phyloP scores from a whole-genome alignment of 2,329 filamentous ascomycete genomes.

The Thelonectria discophora region DNA sequence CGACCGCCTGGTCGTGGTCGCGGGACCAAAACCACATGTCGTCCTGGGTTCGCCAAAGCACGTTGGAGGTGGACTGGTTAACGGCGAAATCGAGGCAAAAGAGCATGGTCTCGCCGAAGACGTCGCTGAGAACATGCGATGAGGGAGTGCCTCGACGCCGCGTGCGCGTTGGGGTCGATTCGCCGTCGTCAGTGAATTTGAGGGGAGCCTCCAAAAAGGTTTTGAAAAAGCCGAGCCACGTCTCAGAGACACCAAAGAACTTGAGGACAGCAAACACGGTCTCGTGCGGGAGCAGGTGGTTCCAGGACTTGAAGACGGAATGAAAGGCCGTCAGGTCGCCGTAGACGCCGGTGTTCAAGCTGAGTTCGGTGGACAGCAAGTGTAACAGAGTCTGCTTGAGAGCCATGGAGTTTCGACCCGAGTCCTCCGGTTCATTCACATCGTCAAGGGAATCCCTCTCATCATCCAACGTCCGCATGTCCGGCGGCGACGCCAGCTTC shows the following conservation, averaged over 20 bases:
- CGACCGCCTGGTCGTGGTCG: slow-evolving; percentile 59
- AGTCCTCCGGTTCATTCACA: slow-evolving; percentile 13
- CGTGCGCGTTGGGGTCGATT: slow-evolving; percentile 51
- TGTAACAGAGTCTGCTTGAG: slow-evolving; percentile 60
- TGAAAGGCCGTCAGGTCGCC: slow-evolving; percentile 57
- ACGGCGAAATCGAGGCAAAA: slow-evolving; percentile 73
- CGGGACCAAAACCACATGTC: slow-evolving; percentile 74
- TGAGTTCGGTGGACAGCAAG: slow-evolving; percentile 57
- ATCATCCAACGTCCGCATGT: not conserved
- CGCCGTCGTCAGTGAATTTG: slow-evolving; percentile 63
- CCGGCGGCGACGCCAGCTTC: too few species aligned
- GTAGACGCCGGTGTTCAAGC: slow-evolving; percentile 55
- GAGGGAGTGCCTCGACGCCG: slow-evolving; percentile 68
- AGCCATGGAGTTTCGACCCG: slow-evolving; percentile 43
- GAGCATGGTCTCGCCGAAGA: slow-evolving; percentile 67
- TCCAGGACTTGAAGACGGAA: slow-evolving; percentile 56
- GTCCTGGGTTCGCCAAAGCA: slow-evolving; percentile 70
- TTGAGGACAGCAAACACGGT: slow-evolving; percentile 65
- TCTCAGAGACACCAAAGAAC: slow-evolving; percentile 66
- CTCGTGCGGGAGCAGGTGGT: slow-evolving; percentile 59
- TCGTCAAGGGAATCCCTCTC: slow-evolving; percentile 10
- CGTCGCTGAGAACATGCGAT: slow-evolving; percentile 65
- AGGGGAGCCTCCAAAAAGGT: slow-evolving; percentile 68
- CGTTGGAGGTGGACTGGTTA: slow-evolving; percentile 61
- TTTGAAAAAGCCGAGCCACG: slow-evolving; percentile 67